Evolutionary conservation across 352 stramenopile genomes (phyloP).

Genomic region (Stephanocyclus meneghinianus): DNA sequence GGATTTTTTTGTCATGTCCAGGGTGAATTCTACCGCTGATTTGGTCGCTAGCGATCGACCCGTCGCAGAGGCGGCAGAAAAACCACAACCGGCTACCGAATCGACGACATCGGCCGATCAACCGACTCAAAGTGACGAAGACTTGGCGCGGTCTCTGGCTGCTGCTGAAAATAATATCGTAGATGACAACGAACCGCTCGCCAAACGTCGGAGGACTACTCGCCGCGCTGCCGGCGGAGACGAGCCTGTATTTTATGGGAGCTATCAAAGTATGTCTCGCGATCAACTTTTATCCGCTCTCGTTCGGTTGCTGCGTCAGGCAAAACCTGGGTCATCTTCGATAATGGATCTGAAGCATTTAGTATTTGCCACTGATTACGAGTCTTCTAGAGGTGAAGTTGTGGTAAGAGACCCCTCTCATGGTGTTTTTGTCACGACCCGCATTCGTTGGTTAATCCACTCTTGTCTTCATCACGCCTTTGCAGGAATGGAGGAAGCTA

Average conservation of each 20-base stretch:
- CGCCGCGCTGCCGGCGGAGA: conserved; percentile 21
- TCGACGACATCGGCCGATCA: not conserved
- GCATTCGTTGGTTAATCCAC: not conserved
- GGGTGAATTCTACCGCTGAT: conserved; percentile 15
- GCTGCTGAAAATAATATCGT: conserved; percentile 5
- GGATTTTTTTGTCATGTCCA: conserved; percentile 19
- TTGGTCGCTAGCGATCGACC: not conserved
- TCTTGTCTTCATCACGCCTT: not conserved
- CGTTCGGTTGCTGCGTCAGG: conserved; percentile 32
- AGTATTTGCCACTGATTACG: conserved; percentile 43
- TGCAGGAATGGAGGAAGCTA: conserved; percentile 39
- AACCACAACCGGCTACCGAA: not conserved
- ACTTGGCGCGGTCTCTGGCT: conserved; percentile 28
- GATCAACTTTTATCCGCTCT: conserved; percentile 42
- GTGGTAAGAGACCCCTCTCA: conserved; percentile 7
- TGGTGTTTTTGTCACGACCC: not conserved
- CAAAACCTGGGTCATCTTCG: conserved; percentile 31
- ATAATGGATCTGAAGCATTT: conserved; percentile 46
- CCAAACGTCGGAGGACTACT: conserved; percentile 38
- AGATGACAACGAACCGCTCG: conserved; percentile 22
- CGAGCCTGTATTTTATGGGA: conserved; percentile 46
- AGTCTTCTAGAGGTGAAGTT: conserved; percentile 32
- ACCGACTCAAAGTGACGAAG: conserved; percentile 35
- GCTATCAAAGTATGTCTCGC: conserved; percentile 41
- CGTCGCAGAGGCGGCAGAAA: not conserved